Evolutionary conservation across 352 stramenopile species (phyloP), one percentile per base, ranked within the genome.

Genomic region (Pythium phragmitis): DNA sequence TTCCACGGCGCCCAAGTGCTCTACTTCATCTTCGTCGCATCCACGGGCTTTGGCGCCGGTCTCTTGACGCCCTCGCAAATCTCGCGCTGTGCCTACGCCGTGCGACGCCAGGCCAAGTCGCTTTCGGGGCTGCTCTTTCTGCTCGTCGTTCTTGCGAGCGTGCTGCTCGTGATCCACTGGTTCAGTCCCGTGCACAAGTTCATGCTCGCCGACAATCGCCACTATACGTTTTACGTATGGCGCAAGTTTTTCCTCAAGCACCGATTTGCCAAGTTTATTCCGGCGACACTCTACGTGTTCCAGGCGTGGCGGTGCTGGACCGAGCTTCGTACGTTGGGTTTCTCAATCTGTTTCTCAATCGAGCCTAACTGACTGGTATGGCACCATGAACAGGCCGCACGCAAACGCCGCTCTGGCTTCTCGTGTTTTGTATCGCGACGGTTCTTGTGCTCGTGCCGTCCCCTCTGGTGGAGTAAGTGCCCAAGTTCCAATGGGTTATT

Each of bases 201-300:
- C 57, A 80, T 97, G 73, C 74, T 97, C 50, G 84, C 87, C 36
- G 91, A 98, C 73, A 98, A 98, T 60, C 85, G 91, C 8, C 90
- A 98, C 68, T 97, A 96, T 67, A 96, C 86, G 9, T 98, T 98
- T 60, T 97, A 98, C 72, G 41, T 97, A 21, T 98, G 91, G 91
- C 71, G 82, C 16, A 92, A 91, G 63, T 87, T 96, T 48, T 96
- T 94, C 53, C 72, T 85, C 5, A 88, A 88, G 46, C 85, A 94
- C 47, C 50, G 63, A 0, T 42, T 89, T 14, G 82, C 79, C 53
- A 93, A 92, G 64, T 91, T 88, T 36, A 58, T 89, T 17, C 83
- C 79, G 13, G 58, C 56, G 0, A 66, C 79, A 33, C 41, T 89
- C 11, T 96, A 96, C 41, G 45, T 92, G 0, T 87, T 82, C 55